Base-by-base conservation (phyloP, 257 asterid genomes). In the Fraxinus cuspidata region DNA sequence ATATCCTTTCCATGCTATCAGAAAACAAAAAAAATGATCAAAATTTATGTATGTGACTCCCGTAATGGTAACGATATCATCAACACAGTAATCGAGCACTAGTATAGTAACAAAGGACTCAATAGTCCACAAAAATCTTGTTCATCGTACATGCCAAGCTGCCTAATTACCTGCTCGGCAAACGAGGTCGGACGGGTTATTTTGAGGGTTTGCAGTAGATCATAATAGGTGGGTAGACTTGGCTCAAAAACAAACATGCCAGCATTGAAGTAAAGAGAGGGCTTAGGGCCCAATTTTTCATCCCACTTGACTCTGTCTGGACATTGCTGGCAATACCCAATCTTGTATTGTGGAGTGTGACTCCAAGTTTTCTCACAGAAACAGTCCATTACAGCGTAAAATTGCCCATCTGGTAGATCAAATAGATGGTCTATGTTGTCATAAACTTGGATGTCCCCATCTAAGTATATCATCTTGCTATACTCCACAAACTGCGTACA, bases 381-480 rank as follows among this genome's bases (percentile, higher is more conserved):
- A 37, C 91, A 87, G 77, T 89, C 96, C 66, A 80, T 82, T 32
- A 87, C 96, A 0, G 86, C 93, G 47, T 89, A 86, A 21, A 90
- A 86, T 28, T 51, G 72, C 21, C 91, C 91, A 68, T 38, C 49
- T 10, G 84, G 86, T 75, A 87, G 44, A 49, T 87, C 87, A 16
- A 90, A 90, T 23, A 90, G 84, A 73, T 86, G 88, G 79, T 90
- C 96, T 23, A 90, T 87, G 86, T 89, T 90, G 1, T 87, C 92
- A 31, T 70, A 90, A 51, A 90, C 93, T 86, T 90, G 93, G 44
- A 90, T 83, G 82, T 89, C 96, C 28, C 89, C 96, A 84, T 90
- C 93, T 86, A 90, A 44, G 89, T 90, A 90, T 77, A 88, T 81
- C 91, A 90, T 83, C 83, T 83, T 87, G 75, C 78, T 73, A 77